These are phyloP conservation scores for Tuber indicum DNA, from an alignment of 495 filamentous ascomycete species.

Conservation along the genomic window DNA sequence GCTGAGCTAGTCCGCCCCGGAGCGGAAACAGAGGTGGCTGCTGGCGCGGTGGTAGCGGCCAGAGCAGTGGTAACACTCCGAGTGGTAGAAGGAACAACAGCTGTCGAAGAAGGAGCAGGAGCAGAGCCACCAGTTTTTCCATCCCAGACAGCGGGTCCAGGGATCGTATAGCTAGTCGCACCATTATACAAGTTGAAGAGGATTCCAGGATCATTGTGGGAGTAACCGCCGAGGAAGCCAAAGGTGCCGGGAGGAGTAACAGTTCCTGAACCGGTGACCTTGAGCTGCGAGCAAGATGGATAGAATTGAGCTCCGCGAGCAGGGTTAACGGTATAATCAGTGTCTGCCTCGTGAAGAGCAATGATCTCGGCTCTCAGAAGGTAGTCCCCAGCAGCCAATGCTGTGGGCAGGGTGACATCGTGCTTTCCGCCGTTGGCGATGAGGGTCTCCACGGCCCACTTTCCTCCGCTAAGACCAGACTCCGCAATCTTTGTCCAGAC, in stretches of 20 bases:
- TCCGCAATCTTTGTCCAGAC: slow-evolving; percentile 53
- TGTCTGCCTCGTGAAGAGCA: slow-evolving; percentile 48
- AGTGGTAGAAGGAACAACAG: background rate
- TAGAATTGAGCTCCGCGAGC: slow-evolving; percentile 52
- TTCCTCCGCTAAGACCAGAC: slow-evolving; percentile 35
- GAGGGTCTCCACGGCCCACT: slow-evolving; percentile 49
- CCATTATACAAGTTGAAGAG: slow-evolving; percentile 48
- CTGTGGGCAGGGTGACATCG: slow-evolving; percentile 44
- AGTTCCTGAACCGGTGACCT: slow-evolving; percentile 44
- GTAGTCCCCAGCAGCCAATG: slow-evolving; percentile 48
- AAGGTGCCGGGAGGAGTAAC: slow-evolving; percentile 30
- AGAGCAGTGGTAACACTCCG: background rate
- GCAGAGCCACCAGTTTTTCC: slow-evolving; percentile 10
- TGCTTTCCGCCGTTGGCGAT: slow-evolving; percentile 48
- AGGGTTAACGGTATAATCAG: slow-evolving; percentile 41
- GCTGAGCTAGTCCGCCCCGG: slow-evolving; percentile 43
- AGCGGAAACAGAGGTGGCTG: background rate
- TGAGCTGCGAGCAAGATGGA: slow-evolving; percentile 50
- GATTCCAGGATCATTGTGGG: slow-evolving; percentile 48
- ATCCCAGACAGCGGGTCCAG: slow-evolving; percentile 45
- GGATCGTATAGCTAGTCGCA: slow-evolving; percentile 44
- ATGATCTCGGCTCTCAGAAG: slow-evolving; percentile 52
- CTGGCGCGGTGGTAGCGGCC: background rate
- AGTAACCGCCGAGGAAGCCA: slow-evolving; percentile 47
- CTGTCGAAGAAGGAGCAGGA: background rate